Base-by-base conservation (phyloP, 495 filamentous ascomycete species). In the Patellaria atrata region DNA sequence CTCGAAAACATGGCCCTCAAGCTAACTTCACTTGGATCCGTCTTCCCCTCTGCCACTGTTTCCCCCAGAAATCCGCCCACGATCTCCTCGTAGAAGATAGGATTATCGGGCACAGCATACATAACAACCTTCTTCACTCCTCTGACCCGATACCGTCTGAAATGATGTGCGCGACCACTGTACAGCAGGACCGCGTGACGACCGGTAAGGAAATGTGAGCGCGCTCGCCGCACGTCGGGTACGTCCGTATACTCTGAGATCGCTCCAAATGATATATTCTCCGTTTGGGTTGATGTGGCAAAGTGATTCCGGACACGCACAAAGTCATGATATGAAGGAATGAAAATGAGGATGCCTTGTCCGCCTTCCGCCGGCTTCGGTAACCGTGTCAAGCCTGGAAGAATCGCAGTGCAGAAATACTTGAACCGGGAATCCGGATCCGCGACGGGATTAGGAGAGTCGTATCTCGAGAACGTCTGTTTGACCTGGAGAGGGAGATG, bases 241-340 rank as follows among this genome's bases (percentile, higher is more conserved):
- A 73, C 57, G 26, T 77, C 66, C 0, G 82, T 77, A 55, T 97
- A 93, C 53, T 97, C 89, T 35, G 79, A 84, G 29, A 97, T 76
- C 10, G 70, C 69, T 32, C 81, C 87, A 53, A 93, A 92, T 8
- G 80, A 78, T 35, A 94, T 51, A 36, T 67, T 64, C 36, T 66
- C 64, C 14, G 77, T 78, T 22, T 70, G 65, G 0, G 75, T 45
- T 11, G 75, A 75, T n/a, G 70, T 79, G 27, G 82, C 70, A 38
- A 96, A 79, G 63, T 84, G 78, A 60, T 96, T 97, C 31, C 89
- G 74, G 37, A 96, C 62, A 32, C 86, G 79, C 28, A 93, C 74
- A 51, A 94, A 96, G 59, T 97, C 89, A 24, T 92, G 72, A 59
- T 91, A 94, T 5, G 77, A 81, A 0, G 89, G 82, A 32, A 96